Base-by-base conservation (phyloP, 169 alveolate genomes). In the Besnoitia besnoiti region DNA sequence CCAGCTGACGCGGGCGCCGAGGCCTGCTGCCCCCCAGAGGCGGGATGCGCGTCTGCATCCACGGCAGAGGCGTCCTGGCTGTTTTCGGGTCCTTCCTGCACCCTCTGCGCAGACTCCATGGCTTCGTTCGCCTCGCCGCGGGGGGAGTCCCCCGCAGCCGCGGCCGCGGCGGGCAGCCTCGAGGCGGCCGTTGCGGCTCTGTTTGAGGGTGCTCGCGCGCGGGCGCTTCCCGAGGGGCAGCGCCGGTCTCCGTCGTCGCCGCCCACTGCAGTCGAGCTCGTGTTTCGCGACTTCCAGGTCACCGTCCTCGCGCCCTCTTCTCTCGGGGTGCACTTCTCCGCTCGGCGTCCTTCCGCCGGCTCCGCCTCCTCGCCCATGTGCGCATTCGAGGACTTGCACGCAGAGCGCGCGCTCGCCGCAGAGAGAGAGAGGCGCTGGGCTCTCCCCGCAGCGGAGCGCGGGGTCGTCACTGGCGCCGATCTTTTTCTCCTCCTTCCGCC, bases 281-380 rank as follows among this genome's bases (percentile, higher is more conserved):
- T 10, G 19, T 8, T 73, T 30, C 39, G 24, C n/a, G 82, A 37
- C 46, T 37, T 73, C 46, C 47, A 73, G 39, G 46, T 73, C 24
- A 42, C 82, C 46, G 46, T 73, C 24, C 82, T 73, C 46, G 82
- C 82, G 5, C 82, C 82, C 44, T 73, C 46, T 30, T 24, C 82
- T n/a, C 44, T 73, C 24, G 82, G 82, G 16, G 16, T n/a, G 39
- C 82, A 8, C 39, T 10, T 37, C 14, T 7, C 40, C 39, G n/a
- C 47, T 19, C 46, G 44, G 47, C 30, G n/a, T 55, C 24, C 67
- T 21, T n/a, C n/a, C n/a, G n/a, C n/a, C n/a, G n/a, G n/a, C n/a
- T 51, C 67, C 24, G 24, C 67, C n/a, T n/a, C n/a, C 12, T 8
- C 12, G 82, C 82, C 82, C 2, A 7, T 73, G 39, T 55, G 67